Evolutionary conservation across 345 rosid genomes (phyloP).

Genomic region (Brassica nigra): DNA sequence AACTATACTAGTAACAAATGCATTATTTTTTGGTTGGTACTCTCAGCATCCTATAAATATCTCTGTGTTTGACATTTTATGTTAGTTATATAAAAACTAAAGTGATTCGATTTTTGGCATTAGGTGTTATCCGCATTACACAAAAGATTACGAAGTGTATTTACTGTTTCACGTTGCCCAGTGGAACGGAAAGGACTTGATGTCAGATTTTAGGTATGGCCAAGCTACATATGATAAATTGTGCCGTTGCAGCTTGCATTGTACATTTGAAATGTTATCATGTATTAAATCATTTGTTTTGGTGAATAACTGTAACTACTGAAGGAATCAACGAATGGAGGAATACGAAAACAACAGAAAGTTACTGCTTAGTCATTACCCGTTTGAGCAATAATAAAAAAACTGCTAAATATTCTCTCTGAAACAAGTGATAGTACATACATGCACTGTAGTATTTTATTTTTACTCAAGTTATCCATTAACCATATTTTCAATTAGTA

Average conservation of each 20-base stretch:
- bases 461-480: background rate
- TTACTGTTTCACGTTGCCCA: background rate
- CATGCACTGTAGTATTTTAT: background rate
- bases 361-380: background rate
- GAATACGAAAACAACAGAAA: background rate
- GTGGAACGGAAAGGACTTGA: background rate
- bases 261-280: background rate
- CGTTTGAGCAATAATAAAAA: background rate
- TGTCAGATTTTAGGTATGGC: background rate
- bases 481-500: too few relatives aligned
- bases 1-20: background rate
- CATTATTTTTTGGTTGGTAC: background rate
- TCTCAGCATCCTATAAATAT: background rate
- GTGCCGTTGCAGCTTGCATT: background rate
- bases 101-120: background rate
- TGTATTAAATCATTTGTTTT: background rate
- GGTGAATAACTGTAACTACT: background rate
- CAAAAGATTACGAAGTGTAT: background rate
- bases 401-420: background rate
- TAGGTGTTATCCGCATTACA: background rate
- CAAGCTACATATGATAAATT: background rate
- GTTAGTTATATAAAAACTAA: background rate
- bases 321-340: background rate
- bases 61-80: background rate
- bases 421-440: background rate